phyloP scores from a whole-genome alignment of 805 yeast genomes.

The Nakazawaea ambrosiae region DNA sequence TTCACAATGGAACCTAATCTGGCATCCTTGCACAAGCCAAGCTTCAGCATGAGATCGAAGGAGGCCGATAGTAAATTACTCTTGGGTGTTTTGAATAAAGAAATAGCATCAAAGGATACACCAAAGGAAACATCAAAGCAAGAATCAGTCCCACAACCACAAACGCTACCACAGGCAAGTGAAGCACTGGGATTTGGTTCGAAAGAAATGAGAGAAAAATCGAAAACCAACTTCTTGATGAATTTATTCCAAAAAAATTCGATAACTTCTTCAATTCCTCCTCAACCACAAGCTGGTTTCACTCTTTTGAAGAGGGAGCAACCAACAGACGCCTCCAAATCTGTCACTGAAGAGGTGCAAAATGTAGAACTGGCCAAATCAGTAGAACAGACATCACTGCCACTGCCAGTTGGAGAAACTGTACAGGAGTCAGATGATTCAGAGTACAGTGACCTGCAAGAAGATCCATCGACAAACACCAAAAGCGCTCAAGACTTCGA shows the following conservation, averaged over 20 bases:
- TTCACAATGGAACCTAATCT: conserved; percentile 22
- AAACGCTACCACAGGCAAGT: not conserved
- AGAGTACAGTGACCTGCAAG: too few relatives aligned
- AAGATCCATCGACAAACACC: too few relatives aligned
- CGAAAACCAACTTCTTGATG: conserved; percentile 14
- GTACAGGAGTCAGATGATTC: too few relatives aligned
- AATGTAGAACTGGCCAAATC: too few relatives aligned
- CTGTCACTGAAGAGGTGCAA: not conserved
- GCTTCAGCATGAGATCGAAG: conserved; percentile 22
- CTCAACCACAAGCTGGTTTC: not conserved
- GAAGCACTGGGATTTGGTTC: conserved; percentile 3
- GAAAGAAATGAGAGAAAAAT: conserved; percentile 4
- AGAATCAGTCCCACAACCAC: too few relatives aligned
- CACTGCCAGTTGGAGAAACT: too few relatives aligned
- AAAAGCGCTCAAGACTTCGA: conserved; percentile 6
- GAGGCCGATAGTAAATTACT: conserved; percentile 25
- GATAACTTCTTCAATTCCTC: not conserved
- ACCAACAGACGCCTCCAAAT: not conserved
- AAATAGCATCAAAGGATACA: conserved; percentile 10
- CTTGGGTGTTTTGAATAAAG: conserved; percentile 21
- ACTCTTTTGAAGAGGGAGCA: conserved; percentile 4
- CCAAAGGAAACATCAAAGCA: not conserved
- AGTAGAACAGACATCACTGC: too few relatives aligned
- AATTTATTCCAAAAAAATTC: conserved; percentile 13
- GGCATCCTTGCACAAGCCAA: conserved; percentile 25